Evolutionary conservation across 768 basidiomycete genomes (phyloP).

Genomic region (Termitomyces sp.): DNA sequence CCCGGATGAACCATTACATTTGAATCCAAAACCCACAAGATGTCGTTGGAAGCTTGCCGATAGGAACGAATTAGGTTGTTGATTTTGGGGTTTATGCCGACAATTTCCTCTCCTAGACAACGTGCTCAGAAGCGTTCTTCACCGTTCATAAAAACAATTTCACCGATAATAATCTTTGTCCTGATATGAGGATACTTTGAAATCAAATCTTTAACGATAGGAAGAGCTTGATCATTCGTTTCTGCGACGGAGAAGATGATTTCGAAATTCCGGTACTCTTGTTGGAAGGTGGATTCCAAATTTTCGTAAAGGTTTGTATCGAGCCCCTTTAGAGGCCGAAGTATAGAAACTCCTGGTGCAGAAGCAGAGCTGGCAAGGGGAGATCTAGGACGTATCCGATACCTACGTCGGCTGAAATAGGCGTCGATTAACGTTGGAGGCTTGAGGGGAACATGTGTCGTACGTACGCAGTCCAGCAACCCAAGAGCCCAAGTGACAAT

Average conservation of each 20-base stretch:
- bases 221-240: conserved; percentile 82
- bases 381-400: conserved; percentile 60
- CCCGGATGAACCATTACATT: conserved; percentile 76
- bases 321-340: conserved; percentile 91
- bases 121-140: background rate
- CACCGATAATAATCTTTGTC: conserved; percentile 74
- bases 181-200: conserved; percentile 72
- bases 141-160: conserved; percentile 10
- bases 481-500: conserved; percentile 64
- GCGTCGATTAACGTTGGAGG: background rate
- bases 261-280: conserved; percentile 90
- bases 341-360: conserved; percentile 86
- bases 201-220: conserved; percentile 72
- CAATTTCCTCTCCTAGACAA: conserved; percentile 63
- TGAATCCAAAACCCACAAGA: conserved; percentile 97
- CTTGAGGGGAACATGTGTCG: background rate
- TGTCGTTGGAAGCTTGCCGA: conserved; percentile 73
- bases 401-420: conserved; percentile 61
- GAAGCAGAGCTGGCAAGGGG: conserved; percentile 45
- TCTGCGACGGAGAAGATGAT: conserved; percentile 90
- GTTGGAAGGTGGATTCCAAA: conserved; percentile 85
- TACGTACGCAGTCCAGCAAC: conserved; percentile 66
- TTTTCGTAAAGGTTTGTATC: conserved; percentile 97
- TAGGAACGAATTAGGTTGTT: conserved; percentile 93
- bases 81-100: conserved; percentile 95